Evolutionary conservation across 129 eudicot species (phyloP), one percentile per base, ranked within the genome.

Genomic region (Flaveria trinervia): DNA sequence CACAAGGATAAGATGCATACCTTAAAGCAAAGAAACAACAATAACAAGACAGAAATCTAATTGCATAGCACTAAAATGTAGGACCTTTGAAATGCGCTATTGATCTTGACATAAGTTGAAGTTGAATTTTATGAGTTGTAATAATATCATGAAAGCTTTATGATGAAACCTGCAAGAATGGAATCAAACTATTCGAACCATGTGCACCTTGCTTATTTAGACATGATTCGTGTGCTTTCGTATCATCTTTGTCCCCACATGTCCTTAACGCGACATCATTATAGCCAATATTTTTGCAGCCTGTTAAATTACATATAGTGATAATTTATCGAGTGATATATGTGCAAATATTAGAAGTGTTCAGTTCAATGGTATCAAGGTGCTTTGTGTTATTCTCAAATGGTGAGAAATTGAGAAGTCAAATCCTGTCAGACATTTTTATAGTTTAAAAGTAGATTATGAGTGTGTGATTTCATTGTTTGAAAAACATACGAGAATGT

Each of bases 131-230:
- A 1, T 51, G 83, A 68, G 70, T 15, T 41, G 72, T 62, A 49
- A 62, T 62, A 5, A 62, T 28, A 28, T 62, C 17, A 7, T 62
- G 68, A 62, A 62, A 62, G 44, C 44, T 62, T 62, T 62, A 62
- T 62, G 8, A 28, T 62, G 66, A 28, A 80, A 73, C 75, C 45
- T 80, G 61, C 23, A 74, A 74, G 79, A 41, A 52, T 12, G 52
- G 68, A 80, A 80, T 67, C 68, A 25, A 13, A 60, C 67, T 60
- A 60, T 60, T 60, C 69, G 55, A 25, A 73, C 83, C 83, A 80
- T 73, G 83, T 80, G 83, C 83, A 23, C 26, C 17, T 66, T 65
- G 61, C 75, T 26, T 59, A 41, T 9, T 22, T 22, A 57, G 52
- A 48, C 56, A 50, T 79, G 30, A 61, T 44, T 66, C 44, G 74